Conservation (phyloP, 768 basidiomycete species). For the Psilocybe azurescens region DNA sequence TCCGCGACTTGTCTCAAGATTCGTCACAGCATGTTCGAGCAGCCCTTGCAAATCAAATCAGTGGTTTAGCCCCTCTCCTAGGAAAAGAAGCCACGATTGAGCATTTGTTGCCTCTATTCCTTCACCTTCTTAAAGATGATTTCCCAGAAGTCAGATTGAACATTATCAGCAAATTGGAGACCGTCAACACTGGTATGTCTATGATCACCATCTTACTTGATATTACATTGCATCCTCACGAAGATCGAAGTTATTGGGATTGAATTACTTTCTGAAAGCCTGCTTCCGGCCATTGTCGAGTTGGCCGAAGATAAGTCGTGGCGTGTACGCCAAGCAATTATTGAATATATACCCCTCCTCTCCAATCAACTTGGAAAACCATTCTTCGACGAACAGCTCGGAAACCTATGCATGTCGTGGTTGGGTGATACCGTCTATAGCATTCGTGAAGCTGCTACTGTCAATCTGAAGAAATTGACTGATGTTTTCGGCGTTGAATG, state of each 20-base stretch:
- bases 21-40: conserved; percentile 97
- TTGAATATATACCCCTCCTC: conserved; percentile 98
- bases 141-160: conserved; percentile 98
- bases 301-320: conserved; percentile 99
- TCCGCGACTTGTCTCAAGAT: conserved; percentile 92
- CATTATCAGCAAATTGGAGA: conserved; percentile 98
- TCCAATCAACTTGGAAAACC: conserved; percentile 96
- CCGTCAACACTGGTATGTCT: conserved; percentile 86
- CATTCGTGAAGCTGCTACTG: conserved; percentile 97
- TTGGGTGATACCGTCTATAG: conserved; percentile 97
- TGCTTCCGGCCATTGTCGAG: conserved; percentile 97
- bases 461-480: conserved; percentile 95
- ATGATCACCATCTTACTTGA: neutral
- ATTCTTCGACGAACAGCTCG: conserved; percentile 98
- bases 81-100: conserved; percentile 95
- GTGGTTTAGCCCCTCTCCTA: conserved; percentile 92
- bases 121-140: conserved; percentile 96
- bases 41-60: conserved; percentile 94
- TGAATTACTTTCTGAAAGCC: conserved; percentile 90
- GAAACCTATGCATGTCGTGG: conserved; percentile 99
- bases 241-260: conserved; percentile 88
- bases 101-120: conserved; percentile 94
- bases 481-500: conserved; percentile 99
- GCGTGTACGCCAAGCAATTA: conserved; percentile 99
- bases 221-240: conserved; percentile 22